Evolutionary conservation across 192 early-diverging fungal genomes (phyloP).

Genomic region (Rhizophlyctis rosea): DNA sequence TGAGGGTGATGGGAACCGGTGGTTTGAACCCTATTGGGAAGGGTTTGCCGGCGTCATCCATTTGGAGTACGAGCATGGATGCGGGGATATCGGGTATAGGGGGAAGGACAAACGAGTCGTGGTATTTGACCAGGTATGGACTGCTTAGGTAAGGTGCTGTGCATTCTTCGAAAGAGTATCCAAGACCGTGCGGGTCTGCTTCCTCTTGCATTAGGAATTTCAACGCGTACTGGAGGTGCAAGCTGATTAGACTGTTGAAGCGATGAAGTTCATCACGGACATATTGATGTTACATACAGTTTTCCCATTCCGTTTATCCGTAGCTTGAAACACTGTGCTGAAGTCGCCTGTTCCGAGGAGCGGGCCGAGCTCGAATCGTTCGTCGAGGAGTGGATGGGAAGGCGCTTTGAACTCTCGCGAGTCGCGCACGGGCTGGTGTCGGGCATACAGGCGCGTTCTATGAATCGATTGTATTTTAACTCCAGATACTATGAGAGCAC

Average conservation of each 20-base stretch:
- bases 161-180: background rate
- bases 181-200: background rate
- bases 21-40: background rate
- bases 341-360: background rate
- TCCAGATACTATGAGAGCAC: too few species aligned
- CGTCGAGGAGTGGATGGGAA: background rate
- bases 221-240: background rate
- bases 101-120: background rate
- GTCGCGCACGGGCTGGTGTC: too few species aligned
- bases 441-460: too few species aligned
- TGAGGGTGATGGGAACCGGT: background rate
- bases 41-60: background rate
- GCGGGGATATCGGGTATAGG: background rate
- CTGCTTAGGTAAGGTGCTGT: background rate
- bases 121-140: background rate
- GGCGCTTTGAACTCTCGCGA: too few species aligned
- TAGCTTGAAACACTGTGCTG: background rate
- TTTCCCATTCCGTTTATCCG: too few species aligned
- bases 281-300: too few species aligned
- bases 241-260: too few species aligned
- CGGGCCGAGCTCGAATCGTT: background rate
- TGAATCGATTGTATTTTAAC: too few species aligned
- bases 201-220: background rate
- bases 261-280: too few species aligned
- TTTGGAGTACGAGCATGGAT: background rate